Base-by-base conservation (phyloP, 2,329 filamentous ascomycete genomes). In the Claviceps pazoutovae region DNA sequence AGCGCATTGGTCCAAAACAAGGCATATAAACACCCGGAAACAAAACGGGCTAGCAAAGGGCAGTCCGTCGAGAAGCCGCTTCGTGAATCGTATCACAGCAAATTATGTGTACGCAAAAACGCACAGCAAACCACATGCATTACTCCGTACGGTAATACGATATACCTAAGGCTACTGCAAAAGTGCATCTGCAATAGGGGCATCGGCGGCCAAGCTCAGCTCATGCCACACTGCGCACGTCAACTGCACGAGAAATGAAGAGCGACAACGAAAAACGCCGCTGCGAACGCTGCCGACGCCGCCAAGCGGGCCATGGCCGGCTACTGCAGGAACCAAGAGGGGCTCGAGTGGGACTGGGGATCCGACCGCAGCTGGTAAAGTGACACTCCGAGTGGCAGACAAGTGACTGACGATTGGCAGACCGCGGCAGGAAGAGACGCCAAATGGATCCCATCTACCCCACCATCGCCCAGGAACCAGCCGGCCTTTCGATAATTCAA, bases 211-310 rank as follows among this genome's bases (percentile, higher is more conserved):
- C 30, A 34, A 34, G 30, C 30, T 34, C 30, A 11, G 30, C 30
- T 34, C 30, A 11, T 34, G 30, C 30, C 30, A 34, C 39, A 42
- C 19, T 17, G n/a, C 17, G 42, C 42, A 17, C 6, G 19, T 14
- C 13, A 23, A 23, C 3, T 13, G n/a, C 5, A 9, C 4, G 42
- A 4, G 49, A 54, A 56, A 56, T 56, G 53, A 56, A 44, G 48
- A 51, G 46, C 54, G 54, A 46, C 53, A 49, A 11, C 30, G 30
- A 34, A 2, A 34, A 11, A 34, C 30, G 30, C 30, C 30, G 30
- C 30, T 34, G 30, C 9, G 30, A 34, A 34, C 30, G 30, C 9
- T 11, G 38, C 38, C 16, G 16, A 16, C 6, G 14, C 16, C 38
- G n/a, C 38, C 38, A 41, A n/a, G 38, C 38, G n/a, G 38, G 6